Conservation (phyloP, 306 rosid genomes). For the Amphicarpaea edgeworthii region DNA sequence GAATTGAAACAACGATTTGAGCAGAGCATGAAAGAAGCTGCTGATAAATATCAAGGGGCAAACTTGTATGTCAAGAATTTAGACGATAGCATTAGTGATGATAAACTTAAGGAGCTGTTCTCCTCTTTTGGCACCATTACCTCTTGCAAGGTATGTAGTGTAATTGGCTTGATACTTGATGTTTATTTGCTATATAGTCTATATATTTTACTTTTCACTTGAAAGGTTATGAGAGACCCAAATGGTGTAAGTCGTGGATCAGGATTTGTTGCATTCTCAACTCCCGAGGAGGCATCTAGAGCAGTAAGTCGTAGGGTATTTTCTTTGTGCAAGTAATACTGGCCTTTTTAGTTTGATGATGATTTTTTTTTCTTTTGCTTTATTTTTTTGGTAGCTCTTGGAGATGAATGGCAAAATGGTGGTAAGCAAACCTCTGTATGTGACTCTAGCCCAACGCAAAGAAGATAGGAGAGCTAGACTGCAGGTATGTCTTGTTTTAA, state of each 20-base stretch:
- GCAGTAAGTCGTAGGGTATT: constrained; percentile 70
- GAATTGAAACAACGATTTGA: constrained; percentile 82
- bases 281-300: constrained; percentile 96
- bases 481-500: constrained; percentile 61
- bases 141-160: constrained; percentile 82
- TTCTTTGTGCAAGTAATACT: not conserved
- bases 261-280: constrained; percentile 94
- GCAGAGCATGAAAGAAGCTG: constrained; percentile 89
- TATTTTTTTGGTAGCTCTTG: constrained; percentile 58
- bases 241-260: constrained; percentile 94
- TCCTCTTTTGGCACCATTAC: constrained; percentile 79
- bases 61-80: constrained; percentile 86
- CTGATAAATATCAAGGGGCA: constrained; percentile 93
- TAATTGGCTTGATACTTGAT: constrained; percentile 20
- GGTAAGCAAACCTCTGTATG: constrained; percentile 92
- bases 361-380: not conserved
- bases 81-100: constrained; percentile 81
- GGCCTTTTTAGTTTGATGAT: not conserved
- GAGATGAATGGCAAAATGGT: constrained; percentile 98
- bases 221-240: constrained; percentile 97
- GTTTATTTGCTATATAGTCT: constrained; percentile 21
- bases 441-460: constrained; percentile 95
- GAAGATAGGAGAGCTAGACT: constrained; percentile 98
- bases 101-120: constrained; percentile 81
- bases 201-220: constrained; percentile 29